Evolutionary conservation across 1,139 yeast genomes (phyloP).

Genomic region (Saccharomyces hybrid): DNA sequence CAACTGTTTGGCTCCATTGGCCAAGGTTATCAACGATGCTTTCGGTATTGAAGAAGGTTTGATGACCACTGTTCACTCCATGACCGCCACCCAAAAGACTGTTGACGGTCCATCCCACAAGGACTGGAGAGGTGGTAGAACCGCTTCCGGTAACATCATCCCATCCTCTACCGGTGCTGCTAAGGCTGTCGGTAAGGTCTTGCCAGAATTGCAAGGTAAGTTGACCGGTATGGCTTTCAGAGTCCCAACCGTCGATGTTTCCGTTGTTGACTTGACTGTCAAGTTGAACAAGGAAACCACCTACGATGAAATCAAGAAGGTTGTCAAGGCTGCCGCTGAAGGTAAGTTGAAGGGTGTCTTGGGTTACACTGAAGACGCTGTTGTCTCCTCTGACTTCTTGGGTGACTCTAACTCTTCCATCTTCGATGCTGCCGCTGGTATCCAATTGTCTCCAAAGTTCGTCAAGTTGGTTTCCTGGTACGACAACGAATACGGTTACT

Average conservation of each 20-base stretch:
- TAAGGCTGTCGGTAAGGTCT: constrained; percentile 85
- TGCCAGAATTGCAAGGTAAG: constrained; percentile 79
- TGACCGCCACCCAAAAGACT: constrained; percentile 84
- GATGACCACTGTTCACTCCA: constrained; percentile 86
- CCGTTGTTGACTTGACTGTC: constrained; percentile 68
- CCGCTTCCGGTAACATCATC: constrained; percentile 84
- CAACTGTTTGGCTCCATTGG: constrained; percentile 84
- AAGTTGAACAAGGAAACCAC: constrained; percentile 63
- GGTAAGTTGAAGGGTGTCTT: constrained; percentile 66
- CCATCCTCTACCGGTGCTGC: constrained; percentile 93
- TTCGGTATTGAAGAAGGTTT: constrained; percentile 81
- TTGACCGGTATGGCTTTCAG: constrained; percentile 85
- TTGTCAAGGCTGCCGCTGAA: constrained; percentile 62
- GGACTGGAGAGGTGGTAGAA: constrained; percentile 95
- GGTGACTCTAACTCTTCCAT: constrained; percentile 70
- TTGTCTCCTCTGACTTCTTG: constrained; percentile 77
- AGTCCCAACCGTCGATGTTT: constrained; percentile 84
- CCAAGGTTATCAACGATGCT: constrained; percentile 70
- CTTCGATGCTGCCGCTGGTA: constrained; percentile 76
- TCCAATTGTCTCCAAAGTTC: constrained; percentile 74
- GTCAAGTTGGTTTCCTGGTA: constrained; percentile 83
- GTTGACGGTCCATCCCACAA: constrained; percentile 92
- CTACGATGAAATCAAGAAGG: constrained; percentile 69
- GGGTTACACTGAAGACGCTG: constrained; percentile 81
- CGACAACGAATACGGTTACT: constrained; percentile 86